Evolutionary conservation across 164 flowering plant species (phyloP).

Genomic region (Aristolochia californica): DNA sequence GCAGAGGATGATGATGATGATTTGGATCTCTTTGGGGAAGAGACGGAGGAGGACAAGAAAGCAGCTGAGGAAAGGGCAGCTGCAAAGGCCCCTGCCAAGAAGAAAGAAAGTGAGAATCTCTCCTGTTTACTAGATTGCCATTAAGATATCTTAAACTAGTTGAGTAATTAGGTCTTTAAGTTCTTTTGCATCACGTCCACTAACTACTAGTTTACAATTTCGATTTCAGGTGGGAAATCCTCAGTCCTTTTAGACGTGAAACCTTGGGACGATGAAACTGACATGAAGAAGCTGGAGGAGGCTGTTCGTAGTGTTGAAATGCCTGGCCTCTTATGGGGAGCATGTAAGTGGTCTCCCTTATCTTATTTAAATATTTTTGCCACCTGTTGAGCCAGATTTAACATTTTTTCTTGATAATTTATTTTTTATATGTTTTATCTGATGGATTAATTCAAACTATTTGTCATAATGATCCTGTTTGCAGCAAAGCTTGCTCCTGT

Average conservation of each 20-base stretch:
- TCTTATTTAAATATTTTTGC: not conserved
- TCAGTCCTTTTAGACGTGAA: constrained; percentile 90
- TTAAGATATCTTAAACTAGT: not conserved
- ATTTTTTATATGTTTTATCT: too few species aligned
- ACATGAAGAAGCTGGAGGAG: constrained; percentile 95
- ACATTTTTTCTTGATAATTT: too few species aligned
- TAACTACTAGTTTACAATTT: not conserved
- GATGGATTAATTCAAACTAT: too few species aligned
- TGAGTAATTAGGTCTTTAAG: not conserved
- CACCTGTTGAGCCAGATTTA: too few species aligned
- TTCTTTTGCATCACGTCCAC: too few species aligned
- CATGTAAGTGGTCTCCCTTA: constrained; percentile 19
- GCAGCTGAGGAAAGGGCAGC: too few species aligned
- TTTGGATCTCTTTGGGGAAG: too few species aligned
- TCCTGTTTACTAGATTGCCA: not conserved
- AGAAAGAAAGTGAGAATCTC: too few species aligned
- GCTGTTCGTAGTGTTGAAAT: constrained; percentile 61
- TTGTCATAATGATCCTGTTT: constrained; percentile 28
- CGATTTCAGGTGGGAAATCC: constrained; percentile 70
- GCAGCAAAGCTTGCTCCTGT: too few species aligned
- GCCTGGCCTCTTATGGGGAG: constrained; percentile 74
- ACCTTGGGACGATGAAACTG: constrained; percentile 99
- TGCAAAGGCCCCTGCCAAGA: too few species aligned
- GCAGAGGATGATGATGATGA: too few species aligned
- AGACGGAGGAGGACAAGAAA: too few species aligned